A percentile compares a stretch with the other conserved stretches of the same genome.
Evolutionary conservation across 352 stramenopile genomes (phyloP).

Genomic region (Pythium periplocum): DNA sequence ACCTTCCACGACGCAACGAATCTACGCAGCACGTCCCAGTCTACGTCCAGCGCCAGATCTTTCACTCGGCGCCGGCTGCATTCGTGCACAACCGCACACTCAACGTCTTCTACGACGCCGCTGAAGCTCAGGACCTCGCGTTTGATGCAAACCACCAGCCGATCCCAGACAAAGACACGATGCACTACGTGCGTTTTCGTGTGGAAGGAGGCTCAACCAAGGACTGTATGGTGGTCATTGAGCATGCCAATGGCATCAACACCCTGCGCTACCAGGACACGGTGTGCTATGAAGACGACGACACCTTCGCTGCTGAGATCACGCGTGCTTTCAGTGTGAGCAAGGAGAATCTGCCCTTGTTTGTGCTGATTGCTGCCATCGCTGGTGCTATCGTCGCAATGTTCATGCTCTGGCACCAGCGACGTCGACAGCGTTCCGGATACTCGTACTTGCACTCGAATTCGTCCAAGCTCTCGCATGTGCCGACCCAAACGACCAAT

Average conservation of each 20-base stretch:
- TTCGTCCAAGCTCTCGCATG: conserved; percentile 28
- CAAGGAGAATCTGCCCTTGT: conserved; percentile 28
- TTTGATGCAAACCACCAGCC: conserved; percentile 16
- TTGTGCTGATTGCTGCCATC: conserved; percentile 32
- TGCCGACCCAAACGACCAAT: conserved; percentile 23
- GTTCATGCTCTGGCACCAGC: conserved; percentile 33
- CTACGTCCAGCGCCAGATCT: conserved; percentile 44
- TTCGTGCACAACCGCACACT: conserved; percentile 37
- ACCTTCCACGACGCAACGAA: conserved; percentile 44
- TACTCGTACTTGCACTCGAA: conserved; percentile 61
- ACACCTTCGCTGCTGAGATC: conserved; percentile 8
- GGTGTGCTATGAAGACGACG: conserved; percentile 37
- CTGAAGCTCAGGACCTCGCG: conserved; percentile 44
- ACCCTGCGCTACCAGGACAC: conserved; percentile 52
- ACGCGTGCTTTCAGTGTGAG: conserved; percentile 13
- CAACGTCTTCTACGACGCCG: conserved; percentile 40
- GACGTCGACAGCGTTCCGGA: conserved; percentile 41
- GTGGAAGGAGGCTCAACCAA: conserved; percentile 23
- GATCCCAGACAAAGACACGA: conserved; percentile 17
- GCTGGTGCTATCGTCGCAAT: conserved; percentile 28
- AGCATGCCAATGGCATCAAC: conserved; percentile 33
- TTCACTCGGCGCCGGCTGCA: conserved; percentile 23
- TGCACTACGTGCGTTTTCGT: conserved; percentile 54
- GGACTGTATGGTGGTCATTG: conserved; percentile 52
- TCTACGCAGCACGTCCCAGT: conserved; percentile 24